Evolutionary conservation across 352 stramenopile genomes (phyloP), one percentile per base, ranked within the genome.

Genomic region (Phytophthora ramorum): DNA sequence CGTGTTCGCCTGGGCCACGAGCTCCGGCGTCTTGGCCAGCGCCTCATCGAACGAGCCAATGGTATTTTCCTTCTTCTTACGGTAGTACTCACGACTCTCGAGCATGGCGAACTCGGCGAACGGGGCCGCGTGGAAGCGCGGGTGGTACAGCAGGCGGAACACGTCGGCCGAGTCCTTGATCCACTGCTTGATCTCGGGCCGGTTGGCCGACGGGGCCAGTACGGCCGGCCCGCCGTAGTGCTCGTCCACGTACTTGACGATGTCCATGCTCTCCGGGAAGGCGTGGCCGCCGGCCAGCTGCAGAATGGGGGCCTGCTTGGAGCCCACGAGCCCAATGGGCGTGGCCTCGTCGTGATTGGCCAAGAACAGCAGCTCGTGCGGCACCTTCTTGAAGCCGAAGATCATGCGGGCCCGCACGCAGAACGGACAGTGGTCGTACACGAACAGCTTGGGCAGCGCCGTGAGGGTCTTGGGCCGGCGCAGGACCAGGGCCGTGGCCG

Each of bases 361-460:
- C 14, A 90, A 53, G 66, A 81, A 83, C 1, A 78, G 17, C 20
- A 83, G 56, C 19, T 81, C 72, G 37, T 81, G 69, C 2, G 63
- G 58, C 4, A 85, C 52, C 20, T 74, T 61, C 63, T 90, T 90
- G 10, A 87, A 65, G 13, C 79, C 79, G 48, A 88, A 78, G 67
- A 87, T 79, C 68, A 81, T 72, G 50, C 79, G 79, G 22, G 69
- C 77, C 4, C 81, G 79, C 34, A 84, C 73, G 65, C 79, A 85
- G 64, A 75, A 89, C 4, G 81, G 75, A 24, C 79, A 87, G 58
- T 81, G 68, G 68, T 90, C 81, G 63, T 89, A 90, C 24, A 88
- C 66, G 69, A 78, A 89, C 4, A 90, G 67, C 49, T 80, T 83
- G 8, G 61, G 69, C 28, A 76, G 61, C 10, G 59, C 24, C 17